These are phyloP conservation scores for Venturia oleaginea DNA, from an alignment of 2,329 filamentous ascomycete genomes.

Conservation along the genomic window DNA sequence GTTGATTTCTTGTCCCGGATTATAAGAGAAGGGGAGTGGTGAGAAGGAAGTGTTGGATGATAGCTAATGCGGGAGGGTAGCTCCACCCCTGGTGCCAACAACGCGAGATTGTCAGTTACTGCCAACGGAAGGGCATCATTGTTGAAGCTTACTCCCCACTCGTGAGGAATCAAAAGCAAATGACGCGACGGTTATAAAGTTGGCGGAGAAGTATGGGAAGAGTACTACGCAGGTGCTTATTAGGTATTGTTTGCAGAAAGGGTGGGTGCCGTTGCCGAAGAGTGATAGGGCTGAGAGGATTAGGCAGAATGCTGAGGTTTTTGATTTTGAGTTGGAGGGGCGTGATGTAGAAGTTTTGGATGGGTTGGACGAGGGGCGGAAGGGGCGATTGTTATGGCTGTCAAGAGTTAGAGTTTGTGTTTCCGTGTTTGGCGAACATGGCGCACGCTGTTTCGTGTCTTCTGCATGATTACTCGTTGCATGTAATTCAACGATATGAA, in stretches of 20 bases:
- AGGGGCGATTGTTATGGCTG: conserved; percentile 5
- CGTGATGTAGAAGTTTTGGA: conserved; percentile 50
- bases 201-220: conserved; percentile 45
- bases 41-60: conserved; percentile 50
- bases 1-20: background rate
- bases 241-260: conserved; percentile 52
- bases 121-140: conserved; percentile 58
- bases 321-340: conserved; percentile 48
- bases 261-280: conserved; percentile 48
- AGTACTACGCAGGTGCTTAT: conserved; percentile 47
- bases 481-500: too few relatives aligned
- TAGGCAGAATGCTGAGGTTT: conserved; percentile 50
- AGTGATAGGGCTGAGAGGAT: conserved; percentile 52
- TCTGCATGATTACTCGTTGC: background rate
- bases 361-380: conserved; percentile 36
- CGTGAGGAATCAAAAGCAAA: conserved; percentile 37
- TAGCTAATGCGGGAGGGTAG: conserved; percentile 44
- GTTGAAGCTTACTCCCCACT: conserved; percentile 58
- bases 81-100: conserved; percentile 64
- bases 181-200: conserved; percentile 38
- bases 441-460: background rate
- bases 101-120: conserved; percentile 61
- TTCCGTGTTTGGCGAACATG: background rate
- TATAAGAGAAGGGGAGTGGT: conserved; percentile 24
- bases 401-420: background rate